Evolutionary conservation across 1,284 basidiomycete genomes (phyloP).

Genomic region (Spongispora temasekensis): DNA sequence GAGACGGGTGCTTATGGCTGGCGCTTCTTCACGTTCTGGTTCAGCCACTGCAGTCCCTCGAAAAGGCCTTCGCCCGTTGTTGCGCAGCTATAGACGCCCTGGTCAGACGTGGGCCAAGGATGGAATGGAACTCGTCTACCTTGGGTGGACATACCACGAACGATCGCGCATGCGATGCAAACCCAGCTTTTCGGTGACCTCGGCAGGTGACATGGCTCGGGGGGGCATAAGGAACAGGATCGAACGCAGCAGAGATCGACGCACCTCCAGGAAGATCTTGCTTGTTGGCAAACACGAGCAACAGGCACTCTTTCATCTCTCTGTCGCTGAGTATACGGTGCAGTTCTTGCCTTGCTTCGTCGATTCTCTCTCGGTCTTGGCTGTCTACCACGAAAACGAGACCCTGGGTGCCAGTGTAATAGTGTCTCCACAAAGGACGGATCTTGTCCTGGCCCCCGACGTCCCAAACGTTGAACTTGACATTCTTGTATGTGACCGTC

Average conservation of each 20-base stretch:
- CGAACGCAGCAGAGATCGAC: slow-evolving; percentile 27
- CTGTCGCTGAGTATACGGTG: slow-evolving; percentile 96
- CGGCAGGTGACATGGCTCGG: slow-evolving; percentile 93
- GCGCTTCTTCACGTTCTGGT: slow-evolving; percentile 93
- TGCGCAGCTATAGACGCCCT: slow-evolving; percentile 66
- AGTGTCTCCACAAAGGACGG: slow-evolving; percentile 97
- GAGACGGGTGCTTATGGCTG: slow-evolving; percentile 52
- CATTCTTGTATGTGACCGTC: slow-evolving; percentile 99
- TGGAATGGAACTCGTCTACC: slow-evolving; percentile 51
- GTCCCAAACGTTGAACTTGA: slow-evolving; percentile 99
- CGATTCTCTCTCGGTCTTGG: slow-evolving; percentile 92
- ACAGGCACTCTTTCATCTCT: slow-evolving; percentile 97
- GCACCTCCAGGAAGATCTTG: slow-evolving; percentile 96
- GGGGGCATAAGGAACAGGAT: slow-evolving; percentile 6
- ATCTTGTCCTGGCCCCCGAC: slow-evolving; percentile 99
- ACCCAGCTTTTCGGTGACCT: slow-evolving; percentile 97
- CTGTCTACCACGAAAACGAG: slow-evolving; percentile 96
- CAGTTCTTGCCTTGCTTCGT: slow-evolving; percentile 95
- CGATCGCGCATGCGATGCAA: slow-evolving; percentile 95
- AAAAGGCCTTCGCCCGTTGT: slow-evolving; percentile 95
- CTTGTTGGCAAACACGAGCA: slow-evolving; percentile 99
- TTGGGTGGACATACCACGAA: slow-evolving; percentile 99
- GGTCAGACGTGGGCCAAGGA: slow-evolving; percentile 11
- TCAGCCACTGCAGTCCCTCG: slow-evolving; percentile 95
- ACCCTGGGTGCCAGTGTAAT: slow-evolving; percentile 98